These are phyloP conservation scores for Saccharomycopsis oosterbeekiorum DNA, from an alignment of 805 yeast species.

Conservation along the genomic window DNA sequence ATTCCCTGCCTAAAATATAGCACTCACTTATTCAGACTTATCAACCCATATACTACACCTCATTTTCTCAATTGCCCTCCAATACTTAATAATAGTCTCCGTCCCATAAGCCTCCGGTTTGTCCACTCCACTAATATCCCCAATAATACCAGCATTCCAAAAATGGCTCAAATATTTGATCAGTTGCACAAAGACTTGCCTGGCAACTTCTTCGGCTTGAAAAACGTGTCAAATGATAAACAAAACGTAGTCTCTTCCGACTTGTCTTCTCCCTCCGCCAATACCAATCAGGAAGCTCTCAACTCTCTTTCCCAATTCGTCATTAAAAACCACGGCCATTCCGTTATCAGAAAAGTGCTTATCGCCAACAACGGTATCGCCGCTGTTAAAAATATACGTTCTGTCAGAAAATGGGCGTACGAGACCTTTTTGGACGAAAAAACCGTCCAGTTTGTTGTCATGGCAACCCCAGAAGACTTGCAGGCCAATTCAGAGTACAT, in stretches of 20 bases:
- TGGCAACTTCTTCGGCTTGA: slow-evolving; percentile 70
- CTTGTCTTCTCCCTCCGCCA: slow-evolving; percentile 1
- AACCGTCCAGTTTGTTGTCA: slow-evolving; percentile 87
- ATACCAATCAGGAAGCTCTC: slow-evolving; percentile 34
- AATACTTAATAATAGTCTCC: background rate
- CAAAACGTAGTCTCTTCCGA: slow-evolving; percentile 34
- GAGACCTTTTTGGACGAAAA: slow-evolving; percentile 97
- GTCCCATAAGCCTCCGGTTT: background rate
- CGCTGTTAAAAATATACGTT: slow-evolving; percentile 96
- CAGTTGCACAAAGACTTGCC: slow-evolving; percentile 35
- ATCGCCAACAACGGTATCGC: slow-evolving; percentile 99
- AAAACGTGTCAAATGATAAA: slow-evolving; percentile 67
- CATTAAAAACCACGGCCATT: slow-evolving; percentile 80
- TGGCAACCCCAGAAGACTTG: slow-evolving; percentile 99
- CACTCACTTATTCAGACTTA: background rate
- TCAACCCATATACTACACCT: background rate
- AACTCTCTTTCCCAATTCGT: slow-evolving; percentile 25
- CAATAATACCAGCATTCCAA: background rate
- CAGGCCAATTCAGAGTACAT: slow-evolving; percentile 96
- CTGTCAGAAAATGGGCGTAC: slow-evolving; percentile 97
- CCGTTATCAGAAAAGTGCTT: slow-evolving; percentile 78
- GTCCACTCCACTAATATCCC: background rate
- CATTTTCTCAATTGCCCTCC: background rate
- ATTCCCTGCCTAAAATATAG: background rate
- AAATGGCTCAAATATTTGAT: slow-evolving; percentile 3